Evolutionary conservation across 2,329 filamentous ascomycete species (phyloP), one percentile per base, ranked within the genome.

Genomic region (Monosporascus sp.): DNA sequence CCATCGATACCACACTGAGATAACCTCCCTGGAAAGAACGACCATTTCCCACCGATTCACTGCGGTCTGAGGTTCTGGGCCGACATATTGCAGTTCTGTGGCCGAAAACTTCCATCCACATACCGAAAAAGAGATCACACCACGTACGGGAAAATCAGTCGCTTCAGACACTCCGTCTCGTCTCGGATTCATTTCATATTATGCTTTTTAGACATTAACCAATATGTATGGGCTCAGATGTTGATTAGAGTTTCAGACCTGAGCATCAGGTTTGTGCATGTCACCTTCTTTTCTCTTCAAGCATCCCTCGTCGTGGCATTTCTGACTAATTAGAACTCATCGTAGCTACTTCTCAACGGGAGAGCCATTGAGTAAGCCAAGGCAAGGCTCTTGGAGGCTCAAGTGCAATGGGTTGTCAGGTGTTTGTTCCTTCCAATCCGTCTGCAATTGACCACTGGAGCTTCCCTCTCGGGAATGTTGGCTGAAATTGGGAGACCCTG

Each of bases 361-460:
- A 52, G 60, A 48, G 43, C 52, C 5, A 44, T 64, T 11, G 36
- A 11, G 2, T 64, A 5, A 50, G 48, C 20, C 62, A 64, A 36
- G 62, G 61, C 11, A 60, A 59, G 20, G 43, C 51, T 2, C 52
- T 64, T 17, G 62, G 62, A 1, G 62, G 59, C 9, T 62, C 59
- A 0, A 61, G 59, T 48, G 55, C 52, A 14, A 59, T 64, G 2
- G 62, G 63, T 47, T 56, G 54, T 0, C 58, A 59, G 2, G 52
- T 61, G 19, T 64, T 58, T 41, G 54, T 53, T 1, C 58, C 59
- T 22, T 53, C 56, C 5, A 45, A 55, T 1, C 49, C 52, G 19
- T 37, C 26, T 3, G 9, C 59, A 7, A 49, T 58, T 47, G 56
- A 63, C 7, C 48, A 45, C 6, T 63, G 61, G 61, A 56, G 41